Percentiles rank a stretch among this genome's conserved stretches.
phyloP scores from a whole-genome alignment of 257 asterid species.

The Plantago ovata region DNA sequence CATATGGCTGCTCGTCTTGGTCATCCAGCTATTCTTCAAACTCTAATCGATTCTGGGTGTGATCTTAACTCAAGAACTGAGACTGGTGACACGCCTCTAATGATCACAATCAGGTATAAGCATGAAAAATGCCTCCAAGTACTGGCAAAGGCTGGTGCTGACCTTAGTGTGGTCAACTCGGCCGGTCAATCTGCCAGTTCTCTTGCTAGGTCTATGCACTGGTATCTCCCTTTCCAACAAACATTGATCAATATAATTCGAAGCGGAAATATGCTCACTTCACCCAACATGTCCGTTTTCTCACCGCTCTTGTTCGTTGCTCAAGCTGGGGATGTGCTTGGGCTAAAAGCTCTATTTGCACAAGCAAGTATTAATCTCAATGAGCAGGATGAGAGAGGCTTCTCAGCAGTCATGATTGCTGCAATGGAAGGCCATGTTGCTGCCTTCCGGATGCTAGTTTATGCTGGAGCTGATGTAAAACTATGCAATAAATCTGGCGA shows the following conservation, averaged over 20 bases:
- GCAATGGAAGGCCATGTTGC: conserved; percentile 72
- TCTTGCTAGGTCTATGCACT: conserved; percentile 38
- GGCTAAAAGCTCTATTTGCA: conserved; percentile 47
- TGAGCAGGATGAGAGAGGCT: conserved; percentile 60
- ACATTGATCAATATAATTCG: conserved; percentile 47
- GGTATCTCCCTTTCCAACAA: conserved; percentile 53
- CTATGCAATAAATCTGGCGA: conserved; percentile 55
- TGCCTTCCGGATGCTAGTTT: conserved; percentile 66
- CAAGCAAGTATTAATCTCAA: conserved; percentile 40
- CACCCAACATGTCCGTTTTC: conserved; percentile 46
- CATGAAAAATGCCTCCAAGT: conserved; percentile 53
- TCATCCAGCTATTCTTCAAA: conserved; percentile 38
- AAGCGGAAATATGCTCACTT: conserved; percentile 40
- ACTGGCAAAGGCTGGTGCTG: conserved; percentile 65
- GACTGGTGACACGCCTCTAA: conserved; percentile 59
- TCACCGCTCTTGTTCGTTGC: conserved; percentile 64
- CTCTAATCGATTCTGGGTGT: conserved; percentile 53
- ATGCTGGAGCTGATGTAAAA: conserved; percentile 74
- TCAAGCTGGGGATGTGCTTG: conserved; percentile 53
- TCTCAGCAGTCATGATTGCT: conserved; percentile 76
- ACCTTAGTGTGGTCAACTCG: conserved; percentile 52
- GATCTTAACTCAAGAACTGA: conserved; percentile 51
- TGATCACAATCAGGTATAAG: conserved; percentile 48
- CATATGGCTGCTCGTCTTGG: conserved; percentile 78
- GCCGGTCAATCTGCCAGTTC: conserved; percentile 48